A percentile compares a stretch with the other conserved stretches of the same genome.
Evolutionary conservation across 1,284 basidiomycete genomes (phyloP).

Genomic region (Ustilago curta): DNA sequence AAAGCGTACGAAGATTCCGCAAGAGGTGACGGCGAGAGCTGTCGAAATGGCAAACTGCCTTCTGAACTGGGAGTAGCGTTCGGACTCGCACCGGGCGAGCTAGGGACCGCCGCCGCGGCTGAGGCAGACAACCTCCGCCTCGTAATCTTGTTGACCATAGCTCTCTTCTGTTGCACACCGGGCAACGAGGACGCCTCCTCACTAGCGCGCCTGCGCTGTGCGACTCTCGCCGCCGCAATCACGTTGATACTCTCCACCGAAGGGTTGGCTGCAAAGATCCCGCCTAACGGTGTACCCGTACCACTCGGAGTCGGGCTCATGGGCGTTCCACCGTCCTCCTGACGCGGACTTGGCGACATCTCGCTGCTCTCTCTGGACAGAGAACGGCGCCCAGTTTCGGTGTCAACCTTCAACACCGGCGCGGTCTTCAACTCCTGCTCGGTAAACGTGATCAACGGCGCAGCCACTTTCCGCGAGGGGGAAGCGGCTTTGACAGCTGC

Average conservation of each 20-base stretch:
- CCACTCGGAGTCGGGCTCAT: constrained; percentile 30
- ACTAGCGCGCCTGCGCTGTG: constrained; percentile 32
- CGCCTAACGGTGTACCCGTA: constrained; percentile 24
- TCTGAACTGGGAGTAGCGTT: constrained; percentile 1
- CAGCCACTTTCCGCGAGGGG: constrained; percentile 11
- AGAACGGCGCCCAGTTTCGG: constrained; percentile 15
- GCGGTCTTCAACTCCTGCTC: constrained; percentile 23
- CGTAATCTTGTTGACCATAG: constrained; percentile 16
- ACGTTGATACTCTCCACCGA: constrained; percentile 19
- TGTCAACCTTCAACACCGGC: constrained; percentile 28
- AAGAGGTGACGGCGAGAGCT: neutral
- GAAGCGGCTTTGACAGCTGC: constrained; percentile 17
- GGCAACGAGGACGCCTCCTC: constrained; percentile 11
- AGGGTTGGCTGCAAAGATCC: constrained; percentile 23
- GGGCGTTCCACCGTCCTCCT: constrained; percentile 5
- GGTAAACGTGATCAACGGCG: constrained; percentile 43
- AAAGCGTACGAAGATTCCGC: neutral
- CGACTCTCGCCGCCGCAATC: constrained; percentile 22
- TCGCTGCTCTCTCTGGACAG: constrained; percentile 7
- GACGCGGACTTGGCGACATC: neutral
- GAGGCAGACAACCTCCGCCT: constrained; percentile 26
- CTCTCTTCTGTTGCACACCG: neutral
- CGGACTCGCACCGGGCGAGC: constrained; percentile 5
- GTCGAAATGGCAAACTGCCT: constrained; percentile 2
- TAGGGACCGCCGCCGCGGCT: neutral